Percentiles rank a stretch among this genome's conserved stretches.
Evolutionary conservation across 306 rosid species (phyloP).

Genomic region (Vigna reflexopilosa): DNA sequence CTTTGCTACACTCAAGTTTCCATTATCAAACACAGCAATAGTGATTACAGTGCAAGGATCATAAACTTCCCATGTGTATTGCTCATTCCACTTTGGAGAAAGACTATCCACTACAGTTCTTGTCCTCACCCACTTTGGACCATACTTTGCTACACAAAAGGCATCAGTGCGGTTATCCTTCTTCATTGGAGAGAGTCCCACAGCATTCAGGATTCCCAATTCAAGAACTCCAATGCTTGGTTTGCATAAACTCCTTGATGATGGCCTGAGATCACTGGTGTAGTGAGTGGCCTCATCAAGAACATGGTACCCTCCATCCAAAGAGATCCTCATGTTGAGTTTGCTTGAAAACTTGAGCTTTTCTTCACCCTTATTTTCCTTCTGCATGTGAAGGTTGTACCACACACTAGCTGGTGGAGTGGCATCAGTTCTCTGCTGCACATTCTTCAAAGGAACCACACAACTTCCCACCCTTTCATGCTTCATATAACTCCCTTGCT

Average conservation of each 20-base stretch:
- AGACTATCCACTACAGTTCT: slow-evolving; percentile 52
- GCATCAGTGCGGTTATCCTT: slow-evolving; percentile 54
- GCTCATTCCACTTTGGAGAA: slow-evolving; percentile 57
- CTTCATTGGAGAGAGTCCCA: slow-evolving; percentile 54
- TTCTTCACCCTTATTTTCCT: neutral
- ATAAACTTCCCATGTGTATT: slow-evolving; percentile 55
- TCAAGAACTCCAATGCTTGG: slow-evolving; percentile 57
- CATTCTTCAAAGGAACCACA: slow-evolving; percentile 44
- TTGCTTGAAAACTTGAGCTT: neutral
- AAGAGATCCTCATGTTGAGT: slow-evolving; percentile 49
- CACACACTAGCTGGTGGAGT: slow-evolving; percentile 39
- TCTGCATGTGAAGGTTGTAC: slow-evolving; percentile 38
- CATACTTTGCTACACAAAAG: slow-evolving; percentile 62
- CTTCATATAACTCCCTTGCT: slow-evolving; percentile 34
- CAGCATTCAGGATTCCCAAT: slow-evolving; percentile 56
- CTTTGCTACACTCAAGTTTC: slow-evolving; percentile 44
- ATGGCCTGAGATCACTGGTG: slow-evolving; percentile 56
- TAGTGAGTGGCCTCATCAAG: slow-evolving; percentile 61
- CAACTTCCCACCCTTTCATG: slow-evolving; percentile 47
- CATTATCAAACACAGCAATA: slow-evolving; percentile 59
- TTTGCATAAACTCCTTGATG: slow-evolving; percentile 41
- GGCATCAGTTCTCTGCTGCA: slow-evolving; percentile 39
- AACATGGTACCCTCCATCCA: slow-evolving; percentile 69
- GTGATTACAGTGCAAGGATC: slow-evolving; percentile 64
- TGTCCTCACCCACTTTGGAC: slow-evolving; percentile 63